Evolutionary conservation across 2,329 filamentous ascomycete species (phyloP).

Genomic region (Huntiella omanensis): DNA sequence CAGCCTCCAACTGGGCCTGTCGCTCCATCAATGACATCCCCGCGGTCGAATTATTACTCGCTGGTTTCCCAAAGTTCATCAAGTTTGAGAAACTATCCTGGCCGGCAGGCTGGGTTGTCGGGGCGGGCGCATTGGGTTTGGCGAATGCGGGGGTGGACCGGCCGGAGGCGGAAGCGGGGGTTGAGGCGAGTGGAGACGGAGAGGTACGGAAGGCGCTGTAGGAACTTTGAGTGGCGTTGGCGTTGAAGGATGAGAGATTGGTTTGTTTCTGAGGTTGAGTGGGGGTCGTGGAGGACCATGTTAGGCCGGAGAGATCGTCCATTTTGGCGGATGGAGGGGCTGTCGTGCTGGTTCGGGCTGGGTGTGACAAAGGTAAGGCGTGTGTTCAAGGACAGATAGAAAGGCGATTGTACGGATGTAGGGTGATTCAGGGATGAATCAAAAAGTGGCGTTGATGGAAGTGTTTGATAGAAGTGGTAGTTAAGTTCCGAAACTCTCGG

Average conservation of each 20-base stretch:
- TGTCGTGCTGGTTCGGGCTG: too few relatives aligned
- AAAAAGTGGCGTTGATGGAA: too few relatives aligned
- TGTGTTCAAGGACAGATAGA: too few relatives aligned
- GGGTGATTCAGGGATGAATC: too few relatives aligned
- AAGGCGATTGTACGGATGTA: too few relatives aligned
- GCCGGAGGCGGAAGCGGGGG: conserved; percentile 22
- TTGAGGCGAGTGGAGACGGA: conserved; percentile 28
- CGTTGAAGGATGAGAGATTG: conserved; percentile 19
- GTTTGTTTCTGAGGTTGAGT: conserved; percentile 21
- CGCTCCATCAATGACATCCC: conserved; percentile 65
- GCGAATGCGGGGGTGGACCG: conserved; percentile 31
- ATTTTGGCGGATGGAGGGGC: conserved; percentile 21
- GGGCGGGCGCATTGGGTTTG: not conserved
- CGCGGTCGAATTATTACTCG: conserved; percentile 39
- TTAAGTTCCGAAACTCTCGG: too few relatives aligned
- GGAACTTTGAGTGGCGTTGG: conserved; percentile 24
- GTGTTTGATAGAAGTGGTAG: too few relatives aligned
- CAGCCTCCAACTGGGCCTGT: conserved; percentile 45
- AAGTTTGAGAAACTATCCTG: conserved; percentile 65
- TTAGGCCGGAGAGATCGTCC: conserved; percentile 43
- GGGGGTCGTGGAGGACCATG: conserved; percentile 31
- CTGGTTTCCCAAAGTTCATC: conserved; percentile 32
- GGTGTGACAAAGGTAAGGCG: too few relatives aligned
- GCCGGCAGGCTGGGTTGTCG: not conserved
- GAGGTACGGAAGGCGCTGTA: conserved; percentile 35